Evolutionary conservation across 208 protist species (phyloP), one percentile per base, ranked within the genome.

Genomic region (Crithidia brevicula): DNA sequence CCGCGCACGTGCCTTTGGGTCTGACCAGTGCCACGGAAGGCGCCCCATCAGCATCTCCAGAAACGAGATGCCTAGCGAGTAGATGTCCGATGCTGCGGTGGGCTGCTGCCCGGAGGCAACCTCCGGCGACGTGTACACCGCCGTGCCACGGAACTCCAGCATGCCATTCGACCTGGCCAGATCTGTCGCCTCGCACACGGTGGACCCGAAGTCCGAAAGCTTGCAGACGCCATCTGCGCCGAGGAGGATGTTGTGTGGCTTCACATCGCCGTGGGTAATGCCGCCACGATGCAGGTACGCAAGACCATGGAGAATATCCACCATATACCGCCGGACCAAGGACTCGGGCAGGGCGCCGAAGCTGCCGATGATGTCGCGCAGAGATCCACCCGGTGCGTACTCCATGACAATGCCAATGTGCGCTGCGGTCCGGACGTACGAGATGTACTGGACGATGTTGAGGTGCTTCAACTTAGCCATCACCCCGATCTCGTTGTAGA

Each of bases 381-480:
- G 72, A 11, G 82, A 87, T 30, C 84, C 86, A 22, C 89, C 86
- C 7, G 81, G 79, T 15, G 87, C 80, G 73, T 86, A 92, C 73
- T 95, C 86, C 84, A 95, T 92, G n/a, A 92, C 79, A 43, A 92
- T 84, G 38, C 78, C 65, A 36, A 95, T 62, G 61, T 89, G 74
- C 31, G 72, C 68, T 28, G 47, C 46, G 22, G 79, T 78, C 57
- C 85, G 59, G 25, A 61, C 74, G 56, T 71, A 89, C 18, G 79
- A 85, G 54, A 90, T 78, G 59, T 91, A 89, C 49, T 77, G 77
- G 45, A 91, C 85, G 46, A 91, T 79, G 62, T 94, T 94, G 6
- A 73, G 72, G 76, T 94, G 82, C 49, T 62, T 59, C 22, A 89
- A 67, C 65, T 71, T 78, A 13, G 82, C 69, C 45, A 76, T 66